phyloP scores from a whole-genome alignment of 805 yeast species.

The Ogataea saltuana region DNA sequence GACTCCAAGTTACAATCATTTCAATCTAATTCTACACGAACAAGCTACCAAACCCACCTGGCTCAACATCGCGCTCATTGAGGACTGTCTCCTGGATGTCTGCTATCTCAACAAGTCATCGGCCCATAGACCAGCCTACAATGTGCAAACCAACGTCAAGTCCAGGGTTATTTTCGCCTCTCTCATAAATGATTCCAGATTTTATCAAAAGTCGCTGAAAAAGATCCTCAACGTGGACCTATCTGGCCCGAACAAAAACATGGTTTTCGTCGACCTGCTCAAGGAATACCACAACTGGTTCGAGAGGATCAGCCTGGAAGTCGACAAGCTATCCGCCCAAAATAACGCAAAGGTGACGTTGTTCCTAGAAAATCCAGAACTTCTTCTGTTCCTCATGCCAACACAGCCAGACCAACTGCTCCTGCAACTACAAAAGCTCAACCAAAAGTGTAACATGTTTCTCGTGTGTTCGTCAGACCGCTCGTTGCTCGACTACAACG shows the following conservation, averaged over 20 bases:
- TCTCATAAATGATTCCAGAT: conserved; percentile 23
- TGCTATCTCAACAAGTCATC: conserved; percentile 37
- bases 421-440: conserved; percentile 20
- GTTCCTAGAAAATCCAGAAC: conserved; percentile 34
- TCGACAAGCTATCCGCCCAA: conserved; percentile 21
- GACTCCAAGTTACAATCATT: conserved; percentile 23
- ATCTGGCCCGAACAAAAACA: conserved; percentile 30
- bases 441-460: conserved; percentile 25
- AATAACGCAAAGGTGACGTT: conserved; percentile 24
- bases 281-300: conserved; percentile 35
- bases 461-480: conserved; percentile 25
- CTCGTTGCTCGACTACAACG: conserved; percentile 23
- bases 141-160: conserved; percentile 17
- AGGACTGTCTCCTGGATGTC: conserved; percentile 50
- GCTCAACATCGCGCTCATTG: conserved; percentile 58
- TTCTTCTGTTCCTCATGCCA: conserved; percentile 23
- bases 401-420: conserved; percentile 17
- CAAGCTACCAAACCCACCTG: conserved; percentile 64
- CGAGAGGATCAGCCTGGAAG: conserved; percentile 15
- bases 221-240: conserved; percentile 43
- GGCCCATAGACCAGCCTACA: neutral
- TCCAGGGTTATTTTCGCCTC: conserved; percentile 42
- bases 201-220: conserved; percentile 36
- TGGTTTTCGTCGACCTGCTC: conserved; percentile 44
- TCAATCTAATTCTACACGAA: conserved; percentile 41